These are phyloP conservation scores for Escallonia herrerae DNA, from an alignment of 129 eudicot species.

Conservation along the genomic window DNA sequence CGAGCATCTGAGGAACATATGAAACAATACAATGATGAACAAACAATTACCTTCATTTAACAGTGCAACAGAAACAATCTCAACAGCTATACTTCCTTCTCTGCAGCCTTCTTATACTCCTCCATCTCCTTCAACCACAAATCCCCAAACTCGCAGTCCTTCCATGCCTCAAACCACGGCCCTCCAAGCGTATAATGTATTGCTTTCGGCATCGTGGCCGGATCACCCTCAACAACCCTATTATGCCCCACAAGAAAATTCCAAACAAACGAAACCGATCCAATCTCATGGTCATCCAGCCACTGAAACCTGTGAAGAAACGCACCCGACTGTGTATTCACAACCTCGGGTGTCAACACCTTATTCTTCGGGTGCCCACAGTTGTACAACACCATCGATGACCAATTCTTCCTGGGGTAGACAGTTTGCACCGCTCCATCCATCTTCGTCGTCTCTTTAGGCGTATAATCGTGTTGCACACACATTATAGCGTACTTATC, in stretches of 20 bases:
- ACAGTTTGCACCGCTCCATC: constrained; percentile 88
- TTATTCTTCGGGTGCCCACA: constrained; percentile 75
- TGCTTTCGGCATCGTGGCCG: constrained; percentile 50
- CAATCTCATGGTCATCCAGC: constrained; percentile 88
- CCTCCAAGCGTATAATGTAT: constrained; percentile 89
- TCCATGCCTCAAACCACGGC: constrained; percentile 95
- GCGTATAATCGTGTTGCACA: constrained; percentile 86
- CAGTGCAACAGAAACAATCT: not conserved
- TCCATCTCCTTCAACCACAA: constrained; percentile 78
- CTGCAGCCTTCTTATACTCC: constrained; percentile 43
- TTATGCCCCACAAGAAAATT: constrained; percentile 93
- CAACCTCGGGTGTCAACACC: constrained; percentile 64
- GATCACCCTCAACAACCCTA: constrained; percentile 51
- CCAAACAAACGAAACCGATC: constrained; percentile 75
- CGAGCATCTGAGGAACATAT: not conserved
- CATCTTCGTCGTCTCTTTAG: constrained; percentile 82
- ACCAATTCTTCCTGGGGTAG: constrained; percentile 95
- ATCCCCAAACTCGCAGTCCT: constrained; percentile 84
- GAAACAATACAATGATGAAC: not conserved
- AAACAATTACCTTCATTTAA: not conserved
- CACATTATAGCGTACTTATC: constrained; percentile 84
- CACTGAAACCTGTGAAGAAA: constrained; percentile 82
- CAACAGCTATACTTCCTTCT: constrained; percentile 23
- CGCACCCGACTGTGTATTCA: constrained; percentile 63
- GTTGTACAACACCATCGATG: constrained; percentile 90